Conservation (phyloP, 176 grass and related monocot species). For the barley (Hordeum vulgare) region DNA sequence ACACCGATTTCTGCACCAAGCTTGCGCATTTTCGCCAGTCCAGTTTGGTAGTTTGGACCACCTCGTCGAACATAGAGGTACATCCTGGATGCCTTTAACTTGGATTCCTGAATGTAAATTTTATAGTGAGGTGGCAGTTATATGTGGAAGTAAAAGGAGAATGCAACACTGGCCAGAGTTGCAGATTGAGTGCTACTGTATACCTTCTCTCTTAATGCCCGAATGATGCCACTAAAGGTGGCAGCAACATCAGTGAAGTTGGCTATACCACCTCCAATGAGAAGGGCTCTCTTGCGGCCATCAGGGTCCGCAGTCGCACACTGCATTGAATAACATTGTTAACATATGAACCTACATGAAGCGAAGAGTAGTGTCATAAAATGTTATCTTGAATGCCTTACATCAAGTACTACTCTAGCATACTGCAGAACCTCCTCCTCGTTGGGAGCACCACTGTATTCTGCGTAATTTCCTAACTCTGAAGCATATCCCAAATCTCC, state of each 20-base stretch:
- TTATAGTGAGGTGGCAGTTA: background rate
- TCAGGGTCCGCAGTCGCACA: slow-evolving; percentile 77
- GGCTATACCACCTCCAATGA: slow-evolving; percentile 92
- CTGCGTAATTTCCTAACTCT: slow-evolving; percentile 87
- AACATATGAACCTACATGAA: slow-evolving; percentile 2
- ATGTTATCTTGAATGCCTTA: slow-evolving; percentile 28
- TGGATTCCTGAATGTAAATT: slow-evolving; percentile 56
- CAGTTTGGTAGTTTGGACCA: slow-evolving; percentile 84
- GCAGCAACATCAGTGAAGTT: slow-evolving; percentile 96
- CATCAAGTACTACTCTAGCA: slow-evolving; percentile 91
- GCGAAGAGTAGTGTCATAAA: background rate
- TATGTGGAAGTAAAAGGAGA: background rate
- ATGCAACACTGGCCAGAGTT: background rate
- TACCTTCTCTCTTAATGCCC: slow-evolving; percentile 92
- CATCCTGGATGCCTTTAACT: slow-evolving; percentile 75
- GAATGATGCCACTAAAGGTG: slow-evolving; percentile 89
- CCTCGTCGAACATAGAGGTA: slow-evolving; percentile 80
- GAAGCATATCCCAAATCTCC: slow-evolving; percentile 88
- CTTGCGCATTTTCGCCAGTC: slow-evolving; percentile 72
- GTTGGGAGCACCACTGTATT: slow-evolving; percentile 91
- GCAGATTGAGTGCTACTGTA: background rate
- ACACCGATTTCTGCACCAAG: slow-evolving; percentile 62
- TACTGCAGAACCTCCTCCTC: slow-evolving; percentile 93
- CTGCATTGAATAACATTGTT: slow-evolving; percentile 28
- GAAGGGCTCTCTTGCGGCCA: slow-evolving; percentile 84